A percentile compares a stretch with the other conserved stretches of the same genome.
Conservation (phyloP, 2,329 filamentous ascomycete species). For the Xylaria hypoxylon region DNA sequence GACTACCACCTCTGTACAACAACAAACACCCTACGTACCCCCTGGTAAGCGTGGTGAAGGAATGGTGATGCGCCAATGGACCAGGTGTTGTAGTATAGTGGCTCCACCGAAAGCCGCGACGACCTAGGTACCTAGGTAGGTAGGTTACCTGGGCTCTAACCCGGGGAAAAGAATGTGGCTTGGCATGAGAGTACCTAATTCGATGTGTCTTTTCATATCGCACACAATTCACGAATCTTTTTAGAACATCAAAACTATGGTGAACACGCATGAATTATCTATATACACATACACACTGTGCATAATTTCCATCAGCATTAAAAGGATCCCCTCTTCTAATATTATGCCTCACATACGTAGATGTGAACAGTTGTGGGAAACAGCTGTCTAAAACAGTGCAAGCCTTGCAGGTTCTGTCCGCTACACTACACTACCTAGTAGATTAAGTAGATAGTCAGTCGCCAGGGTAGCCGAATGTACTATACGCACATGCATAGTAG, state of each 20-base stretch:
- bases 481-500: too few relatives aligned
- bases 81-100: slow-evolving; percentile 26
- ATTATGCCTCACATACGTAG: background rate
- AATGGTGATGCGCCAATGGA: slow-evolving; percentile 26
- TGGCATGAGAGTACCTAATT: too few relatives aligned
- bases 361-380: slow-evolving; percentile 6
- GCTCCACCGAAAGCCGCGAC: slow-evolving; percentile 25
- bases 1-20: background rate
- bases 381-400: slow-evolving; percentile 5
- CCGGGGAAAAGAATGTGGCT: slow-evolving; percentile 38
- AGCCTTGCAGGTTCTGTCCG: slow-evolving; percentile 13
- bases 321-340: background rate
- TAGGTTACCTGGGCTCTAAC: slow-evolving; percentile 15
- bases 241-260: background rate
- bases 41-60: slow-evolving; percentile 9
- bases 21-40: slow-evolving; percentile 19
- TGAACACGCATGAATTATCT: background rate
- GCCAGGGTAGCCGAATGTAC: slow-evolving; percentile 9
- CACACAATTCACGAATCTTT: slow-evolving; percentile 1
- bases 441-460: background rate
- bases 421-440: background rate
- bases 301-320: background rate
- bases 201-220: slow-evolving; percentile 37
- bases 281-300: background rate
- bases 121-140: background rate